These are phyloP conservation scores for Gaertneriomyces semiglobifer DNA, from an alignment of 192 early-diverging fungal genomes.

Conservation along the genomic window DNA sequence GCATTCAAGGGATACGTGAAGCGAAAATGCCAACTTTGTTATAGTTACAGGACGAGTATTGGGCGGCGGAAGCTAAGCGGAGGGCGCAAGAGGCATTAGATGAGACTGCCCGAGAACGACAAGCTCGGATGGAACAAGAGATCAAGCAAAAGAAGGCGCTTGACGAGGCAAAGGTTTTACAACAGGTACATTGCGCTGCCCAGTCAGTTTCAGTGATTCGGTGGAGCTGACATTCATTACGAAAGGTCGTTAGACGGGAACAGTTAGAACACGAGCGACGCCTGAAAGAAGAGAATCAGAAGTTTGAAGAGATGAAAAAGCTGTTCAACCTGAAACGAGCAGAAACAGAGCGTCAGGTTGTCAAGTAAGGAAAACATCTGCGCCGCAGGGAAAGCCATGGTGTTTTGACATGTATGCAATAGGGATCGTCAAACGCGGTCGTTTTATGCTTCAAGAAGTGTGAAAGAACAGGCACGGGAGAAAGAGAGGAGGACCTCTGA, in stretches of 20 bases:
- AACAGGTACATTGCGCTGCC: background rate
- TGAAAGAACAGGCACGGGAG: slow-evolving; percentile 11
- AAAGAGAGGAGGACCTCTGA: background rate
- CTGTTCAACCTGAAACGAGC: slow-evolving; percentile 29
- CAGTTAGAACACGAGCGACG: background rate
- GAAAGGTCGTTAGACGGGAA: slow-evolving; percentile 1
- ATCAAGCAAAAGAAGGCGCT: slow-evolving; percentile 3
- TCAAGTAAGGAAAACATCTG: slow-evolving; percentile 5
- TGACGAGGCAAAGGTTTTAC: slow-evolving; percentile 12
- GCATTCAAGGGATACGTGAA: background rate
- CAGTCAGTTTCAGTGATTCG: background rate
- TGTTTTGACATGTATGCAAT: background rate
- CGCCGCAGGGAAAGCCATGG: background rate
- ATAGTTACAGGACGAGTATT: background rate
- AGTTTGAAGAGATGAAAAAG: slow-evolving; percentile 37
- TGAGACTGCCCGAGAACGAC: background rate
- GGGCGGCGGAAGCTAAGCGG: background rate
- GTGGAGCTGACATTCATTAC: background rate
- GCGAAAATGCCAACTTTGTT: background rate
- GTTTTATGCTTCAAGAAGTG: background rate
- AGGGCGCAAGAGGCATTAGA: background rate
- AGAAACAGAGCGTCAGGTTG: slow-evolving; percentile 15
- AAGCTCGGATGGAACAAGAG: slow-evolving; percentile 4
- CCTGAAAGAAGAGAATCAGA: slow-evolving; percentile 4
- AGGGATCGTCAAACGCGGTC: slow-evolving; percentile 12